Evolutionary conservation across 2,329 filamentous ascomycete genomes (phyloP).

Genomic region (Mollisia scopiformis): DNA sequence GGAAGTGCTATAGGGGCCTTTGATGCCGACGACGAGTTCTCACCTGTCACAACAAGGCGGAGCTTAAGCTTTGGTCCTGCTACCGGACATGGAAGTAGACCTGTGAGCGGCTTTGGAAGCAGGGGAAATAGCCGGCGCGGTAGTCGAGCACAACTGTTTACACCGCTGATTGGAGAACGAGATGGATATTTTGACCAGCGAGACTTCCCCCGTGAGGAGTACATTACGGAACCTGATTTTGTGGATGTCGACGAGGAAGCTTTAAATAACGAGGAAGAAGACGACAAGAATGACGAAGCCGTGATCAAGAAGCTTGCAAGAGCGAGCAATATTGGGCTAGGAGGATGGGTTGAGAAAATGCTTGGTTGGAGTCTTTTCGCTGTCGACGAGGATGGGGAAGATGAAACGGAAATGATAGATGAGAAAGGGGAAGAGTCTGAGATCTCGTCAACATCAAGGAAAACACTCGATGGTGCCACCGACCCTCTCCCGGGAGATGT

Average conservation of each 20-base stretch:
- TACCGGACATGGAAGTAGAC: conserved; percentile 46
- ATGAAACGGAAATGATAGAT: conserved; percentile 41
- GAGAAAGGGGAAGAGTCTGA: conserved; percentile 39
- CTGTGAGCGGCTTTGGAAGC: conserved; percentile 50
- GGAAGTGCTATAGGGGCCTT: conserved; percentile 31
- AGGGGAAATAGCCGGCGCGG: conserved; percentile 40
- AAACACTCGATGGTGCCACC: conserved; percentile 23
- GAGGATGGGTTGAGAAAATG: conserved; percentile 61
- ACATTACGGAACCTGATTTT: conserved; percentile 60
- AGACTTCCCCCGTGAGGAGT: conserved; percentile 36
- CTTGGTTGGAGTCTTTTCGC: conserved; percentile 65
- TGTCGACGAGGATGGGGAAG: conserved; percentile 62
- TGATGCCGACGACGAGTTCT: conserved; percentile 41
- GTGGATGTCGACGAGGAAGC: conserved; percentile 64
- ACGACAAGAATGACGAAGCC: conserved; percentile 59
- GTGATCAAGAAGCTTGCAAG: conserved; percentile 59
- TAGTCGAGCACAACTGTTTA: conserved; percentile 34
- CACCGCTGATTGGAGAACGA: conserved; percentile 47
- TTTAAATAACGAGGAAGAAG: conserved; percentile 53
- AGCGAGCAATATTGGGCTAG: conserved; percentile 52
- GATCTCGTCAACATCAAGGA: conserved; percentile 27
- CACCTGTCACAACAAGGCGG: conserved; percentile 34
- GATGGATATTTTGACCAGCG: conserved; percentile 48
- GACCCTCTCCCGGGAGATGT: conserved; percentile 45
- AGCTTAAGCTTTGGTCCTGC: conserved; percentile 39